A percentile compares a stretch with the other conserved stretches of the same genome.
These are phyloP conservation scores for Thermothielavioides terrestris DNA, from an alignment of 495 filamentous ascomycete genomes.

Conservation along the genomic window DNA sequence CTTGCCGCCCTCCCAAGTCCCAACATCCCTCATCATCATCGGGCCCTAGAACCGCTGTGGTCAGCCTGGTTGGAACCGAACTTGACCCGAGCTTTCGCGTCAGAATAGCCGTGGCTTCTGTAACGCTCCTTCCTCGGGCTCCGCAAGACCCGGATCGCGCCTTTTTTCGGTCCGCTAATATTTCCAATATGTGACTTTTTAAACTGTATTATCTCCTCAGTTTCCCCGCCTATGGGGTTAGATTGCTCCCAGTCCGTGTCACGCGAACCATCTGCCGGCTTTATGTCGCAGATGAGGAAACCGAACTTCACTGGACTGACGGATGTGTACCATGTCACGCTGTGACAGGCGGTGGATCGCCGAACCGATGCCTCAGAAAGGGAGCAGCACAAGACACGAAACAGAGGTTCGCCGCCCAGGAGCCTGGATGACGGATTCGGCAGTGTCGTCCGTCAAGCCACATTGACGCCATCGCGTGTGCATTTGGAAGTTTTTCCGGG, in stretches of 20 bases:
- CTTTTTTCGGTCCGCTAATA: slow-evolving; percentile 20
- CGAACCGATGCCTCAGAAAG: background rate
- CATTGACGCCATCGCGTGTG: slow-evolving; percentile 6
- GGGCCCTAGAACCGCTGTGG: too few species aligned
- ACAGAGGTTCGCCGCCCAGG: background rate
- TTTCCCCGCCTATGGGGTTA: slow-evolving; percentile 12
- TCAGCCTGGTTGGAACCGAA: too few species aligned
- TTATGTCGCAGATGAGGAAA: slow-evolving; percentile 25
- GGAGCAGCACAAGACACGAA: background rate
- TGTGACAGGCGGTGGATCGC: background rate
- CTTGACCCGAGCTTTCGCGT: too few species aligned
- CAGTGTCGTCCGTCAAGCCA: background rate
- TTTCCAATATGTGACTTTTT: slow-evolving; percentile 5
- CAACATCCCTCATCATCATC: too few species aligned
- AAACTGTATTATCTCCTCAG: slow-evolving; percentile 6
- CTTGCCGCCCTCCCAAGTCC: background rate
- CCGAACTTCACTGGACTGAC: too few species aligned
- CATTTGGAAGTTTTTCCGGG: background rate
- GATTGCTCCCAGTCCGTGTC: slow-evolving; percentile 19
- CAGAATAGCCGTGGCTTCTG: slow-evolving; percentile 25
- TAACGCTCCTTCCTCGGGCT: background rate
- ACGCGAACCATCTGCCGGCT: slow-evolving; percentile 28
- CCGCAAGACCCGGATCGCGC: slow-evolving; percentile 10
- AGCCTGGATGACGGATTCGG: too few species aligned
- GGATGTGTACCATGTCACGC: too few species aligned